phyloP scores from a whole-genome alignment of 148 eudicot species.

The Rhododendron ovatum region DNA sequence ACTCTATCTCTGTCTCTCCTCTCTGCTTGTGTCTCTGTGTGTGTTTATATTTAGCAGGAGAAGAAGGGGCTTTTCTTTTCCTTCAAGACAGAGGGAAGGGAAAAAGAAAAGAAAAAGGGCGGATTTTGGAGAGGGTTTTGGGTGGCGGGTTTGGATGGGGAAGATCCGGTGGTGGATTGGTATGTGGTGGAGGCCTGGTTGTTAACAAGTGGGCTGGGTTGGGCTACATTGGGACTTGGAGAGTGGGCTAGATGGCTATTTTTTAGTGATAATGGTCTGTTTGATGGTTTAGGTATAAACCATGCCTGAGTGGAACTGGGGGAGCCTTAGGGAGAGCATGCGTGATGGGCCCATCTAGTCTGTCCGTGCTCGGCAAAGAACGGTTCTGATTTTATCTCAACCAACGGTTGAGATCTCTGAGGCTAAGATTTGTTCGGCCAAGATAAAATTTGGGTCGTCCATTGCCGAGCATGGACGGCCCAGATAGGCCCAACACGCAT shows the following conservation, averaged over 20 bases:
- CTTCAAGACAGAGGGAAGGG: constrained; percentile 23
- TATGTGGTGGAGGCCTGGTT: neutral
- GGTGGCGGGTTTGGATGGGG: neutral
- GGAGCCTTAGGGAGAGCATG: no score
- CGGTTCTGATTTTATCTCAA: no score
- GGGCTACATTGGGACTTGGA: neutral
- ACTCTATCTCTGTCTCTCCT: constrained; percentile 3
- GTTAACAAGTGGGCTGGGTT: neutral
- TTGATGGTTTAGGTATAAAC: neutral
- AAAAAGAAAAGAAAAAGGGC: neutral
- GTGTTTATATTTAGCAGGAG: neutral
- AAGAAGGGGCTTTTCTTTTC: constrained; percentile 25
- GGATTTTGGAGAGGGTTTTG: neutral
- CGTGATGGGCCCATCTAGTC: no score
- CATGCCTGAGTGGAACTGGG: no score
- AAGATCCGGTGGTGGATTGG: neutral
- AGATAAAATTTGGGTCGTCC: no score
- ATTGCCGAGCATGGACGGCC: no score
- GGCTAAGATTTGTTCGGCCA: no score
- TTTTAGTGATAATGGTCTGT: neutral
- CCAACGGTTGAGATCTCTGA: no score
- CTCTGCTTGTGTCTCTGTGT: neutral
- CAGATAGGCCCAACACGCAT: no score
- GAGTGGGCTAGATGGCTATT: neutral
- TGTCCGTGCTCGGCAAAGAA: no score